These are phyloP conservation scores for Aspergillus uvarum DNA, from an alignment of 2,329 filamentous ascomycete genomes.

Conservation along the genomic window DNA sequence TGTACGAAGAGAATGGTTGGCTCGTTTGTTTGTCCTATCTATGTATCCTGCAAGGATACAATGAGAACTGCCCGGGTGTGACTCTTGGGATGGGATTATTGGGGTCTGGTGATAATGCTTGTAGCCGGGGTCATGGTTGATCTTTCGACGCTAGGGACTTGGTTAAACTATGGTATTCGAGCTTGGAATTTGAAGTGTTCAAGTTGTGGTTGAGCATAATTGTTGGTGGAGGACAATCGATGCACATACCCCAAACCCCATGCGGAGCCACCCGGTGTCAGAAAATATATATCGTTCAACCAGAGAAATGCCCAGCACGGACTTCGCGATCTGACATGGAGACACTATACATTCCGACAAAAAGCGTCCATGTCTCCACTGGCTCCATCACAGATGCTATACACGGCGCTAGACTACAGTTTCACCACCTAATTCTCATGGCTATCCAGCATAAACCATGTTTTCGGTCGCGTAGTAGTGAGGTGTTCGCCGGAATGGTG, in stretches of 20 bases:
- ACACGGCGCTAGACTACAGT: not conserved
- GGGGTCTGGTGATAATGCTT: not conserved
- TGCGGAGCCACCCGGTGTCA: not conserved
- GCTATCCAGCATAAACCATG: not conserved
- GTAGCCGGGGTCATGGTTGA: not conserved
- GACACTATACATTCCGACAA: too few species aligned
- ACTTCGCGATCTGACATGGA: not conserved
- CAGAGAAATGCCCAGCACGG: not conserved
- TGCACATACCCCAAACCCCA: not conserved
- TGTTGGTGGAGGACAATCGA: not conserved
- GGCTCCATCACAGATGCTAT: too few species aligned
- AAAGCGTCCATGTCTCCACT: not conserved
- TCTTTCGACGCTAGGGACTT: not conserved
- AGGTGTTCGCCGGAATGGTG: constrained; percentile 2
- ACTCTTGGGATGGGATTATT: not conserved
- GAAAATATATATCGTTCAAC: not conserved
- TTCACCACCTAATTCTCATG: not conserved
- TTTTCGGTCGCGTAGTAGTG: not conserved
- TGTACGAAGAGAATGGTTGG: not conserved
- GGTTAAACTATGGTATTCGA: not conserved
- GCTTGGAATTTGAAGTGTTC: not conserved
- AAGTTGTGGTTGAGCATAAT: not conserved
- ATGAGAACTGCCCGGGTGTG: not conserved
- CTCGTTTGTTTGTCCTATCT: not conserved
- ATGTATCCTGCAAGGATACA: not conserved